These are phyloP conservation scores for Patellifolia procumbens DNA, from an alignment of 179 eudicot species.

Conservation along the genomic window DNA sequence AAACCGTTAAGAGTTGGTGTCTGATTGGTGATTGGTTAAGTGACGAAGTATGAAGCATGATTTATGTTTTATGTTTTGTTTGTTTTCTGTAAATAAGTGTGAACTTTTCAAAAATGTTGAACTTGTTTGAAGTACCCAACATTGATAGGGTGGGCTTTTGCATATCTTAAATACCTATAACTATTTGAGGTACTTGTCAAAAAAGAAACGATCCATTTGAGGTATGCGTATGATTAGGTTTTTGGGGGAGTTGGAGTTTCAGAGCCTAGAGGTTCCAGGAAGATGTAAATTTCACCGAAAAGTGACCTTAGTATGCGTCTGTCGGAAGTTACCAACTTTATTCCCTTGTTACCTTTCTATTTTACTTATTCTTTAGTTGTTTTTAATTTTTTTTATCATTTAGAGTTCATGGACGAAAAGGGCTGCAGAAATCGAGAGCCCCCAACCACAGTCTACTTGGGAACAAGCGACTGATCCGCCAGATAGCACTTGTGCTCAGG, in stretches of 20 bases:
- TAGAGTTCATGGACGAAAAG: conserved; percentile 88
- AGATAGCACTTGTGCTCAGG: conserved; percentile 78
- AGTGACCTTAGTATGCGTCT: not conserved
- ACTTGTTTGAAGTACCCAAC: not conserved
- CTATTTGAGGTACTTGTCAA: not conserved
- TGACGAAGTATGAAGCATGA: too few relatives aligned
- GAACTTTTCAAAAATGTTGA: not conserved
- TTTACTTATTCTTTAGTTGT: not conserved
- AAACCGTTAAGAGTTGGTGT: too few relatives aligned
- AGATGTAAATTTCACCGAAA: not conserved
- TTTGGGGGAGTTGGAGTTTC: not conserved
- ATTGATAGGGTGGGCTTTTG: not conserved
- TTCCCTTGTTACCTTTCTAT: not conserved
- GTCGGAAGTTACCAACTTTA: not conserved
- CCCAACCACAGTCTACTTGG: conserved; percentile 51
- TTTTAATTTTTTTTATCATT: not conserved
- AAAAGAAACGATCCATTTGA: too few relatives aligned
- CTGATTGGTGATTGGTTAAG: too few relatives aligned
- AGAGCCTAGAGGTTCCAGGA: not conserved
- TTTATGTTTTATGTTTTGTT: too few relatives aligned
- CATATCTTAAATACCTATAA: not conserved
- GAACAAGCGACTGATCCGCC: conserved; percentile 55
- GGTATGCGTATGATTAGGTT: not conserved
- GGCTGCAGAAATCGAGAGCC: conserved; percentile 67
- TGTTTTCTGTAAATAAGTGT: too few relatives aligned